Evolutionary conservation across 768 basidiomycete genomes (phyloP).

Genomic region (Cyclocybe cylindracea): DNA sequence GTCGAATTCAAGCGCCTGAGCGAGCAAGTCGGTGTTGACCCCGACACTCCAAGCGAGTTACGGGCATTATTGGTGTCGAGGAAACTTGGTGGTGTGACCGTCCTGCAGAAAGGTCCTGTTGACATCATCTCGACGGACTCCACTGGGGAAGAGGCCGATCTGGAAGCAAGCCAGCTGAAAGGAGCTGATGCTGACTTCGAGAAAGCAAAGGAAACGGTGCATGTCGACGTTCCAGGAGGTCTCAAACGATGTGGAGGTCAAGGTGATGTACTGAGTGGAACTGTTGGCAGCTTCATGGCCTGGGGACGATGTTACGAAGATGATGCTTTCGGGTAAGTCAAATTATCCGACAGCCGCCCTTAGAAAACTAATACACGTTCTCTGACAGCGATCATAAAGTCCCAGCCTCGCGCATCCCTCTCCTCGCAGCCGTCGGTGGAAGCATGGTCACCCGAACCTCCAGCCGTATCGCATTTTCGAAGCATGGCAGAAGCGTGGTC

Average conservation of each 20-base stretch:
- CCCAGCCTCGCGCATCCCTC: slow-evolving; percentile 67
- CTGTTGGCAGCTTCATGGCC: slow-evolving; percentile 86
- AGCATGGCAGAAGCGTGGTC: slow-evolving; percentile 78
- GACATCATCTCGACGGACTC: slow-evolving; percentile 86
- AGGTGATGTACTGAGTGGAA: slow-evolving; percentile 90
- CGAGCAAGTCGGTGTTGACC: slow-evolving; percentile 69
- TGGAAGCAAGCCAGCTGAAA: slow-evolving; percentile 43
- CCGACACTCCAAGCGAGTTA: slow-evolving; percentile 46
- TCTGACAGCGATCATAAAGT: slow-evolving; percentile 50
- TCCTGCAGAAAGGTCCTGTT: slow-evolving; percentile 82
- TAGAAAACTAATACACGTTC: not conserved
- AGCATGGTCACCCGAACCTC: slow-evolving; percentile 88
- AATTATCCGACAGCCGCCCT: not conserved
- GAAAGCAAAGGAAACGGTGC: slow-evolving; percentile 58
- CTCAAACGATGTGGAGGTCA: slow-evolving; percentile 94
- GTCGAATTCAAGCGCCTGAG: slow-evolving; percentile 89
- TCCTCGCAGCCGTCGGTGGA: slow-evolving; percentile 83
- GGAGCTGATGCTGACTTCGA: slow-evolving; percentile 50
- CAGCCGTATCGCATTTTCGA: slow-evolving; percentile 73
- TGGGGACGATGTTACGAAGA: slow-evolving; percentile 95
- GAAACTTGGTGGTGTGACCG: slow-evolving; percentile 81
- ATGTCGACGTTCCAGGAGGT: slow-evolving; percentile 75
- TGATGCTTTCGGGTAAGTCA: slow-evolving; percentile 73
- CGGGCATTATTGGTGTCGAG: slow-evolving; percentile 75
- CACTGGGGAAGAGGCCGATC: slow-evolving; percentile 50